Percentiles rank a stretch among this genome's conserved stretches.
phyloP scores from a whole-genome alignment of 78 protist genomes.

The Dictyostelium intermedium region DNA sequence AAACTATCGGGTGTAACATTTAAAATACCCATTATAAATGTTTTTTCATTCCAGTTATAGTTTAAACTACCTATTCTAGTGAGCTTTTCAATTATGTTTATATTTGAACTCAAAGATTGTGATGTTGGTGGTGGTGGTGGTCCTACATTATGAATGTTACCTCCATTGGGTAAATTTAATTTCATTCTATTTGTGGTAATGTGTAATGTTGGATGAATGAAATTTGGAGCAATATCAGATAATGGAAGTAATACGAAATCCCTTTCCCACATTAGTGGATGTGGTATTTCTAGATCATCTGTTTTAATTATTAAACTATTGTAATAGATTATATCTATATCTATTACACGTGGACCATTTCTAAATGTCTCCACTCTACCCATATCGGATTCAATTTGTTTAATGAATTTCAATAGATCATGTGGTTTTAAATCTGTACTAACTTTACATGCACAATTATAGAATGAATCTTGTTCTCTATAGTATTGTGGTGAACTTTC shows the following conservation, averaged over 20 bases:
- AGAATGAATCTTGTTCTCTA: slow-evolving; percentile 76
- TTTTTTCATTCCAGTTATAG: slow-evolving; percentile 40
- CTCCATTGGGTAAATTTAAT: neutral
- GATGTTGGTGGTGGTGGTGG: neutral
- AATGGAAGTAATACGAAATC: slow-evolving; percentile 88
- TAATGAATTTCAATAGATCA: slow-evolving; percentile 49
- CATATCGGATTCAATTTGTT: slow-evolving; percentile 67
- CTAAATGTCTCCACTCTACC: slow-evolving; percentile 73
- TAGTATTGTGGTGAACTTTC: slow-evolving; percentile 80
- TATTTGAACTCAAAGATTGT: neutral
- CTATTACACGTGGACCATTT: slow-evolving; percentile 87
- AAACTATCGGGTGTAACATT: slow-evolving; percentile 90
- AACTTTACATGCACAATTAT: slow-evolving; percentile 62
- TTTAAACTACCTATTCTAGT: neutral
- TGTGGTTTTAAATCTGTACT: slow-evolving; percentile 49
- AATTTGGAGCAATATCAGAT: slow-evolving; percentile 72
- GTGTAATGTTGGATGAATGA: slow-evolving; percentile 42
- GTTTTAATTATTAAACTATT: slow-evolving; percentile 19
- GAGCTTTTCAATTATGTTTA: neutral
- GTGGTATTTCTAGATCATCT: slow-evolving; percentile 80
- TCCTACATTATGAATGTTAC: neutral
- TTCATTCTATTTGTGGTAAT: slow-evolving; percentile 53
- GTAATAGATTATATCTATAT: slow-evolving; percentile 85
- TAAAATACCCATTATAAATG: slow-evolving; percentile 88
- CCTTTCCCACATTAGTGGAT: slow-evolving; percentile 85